Evolutionary conservation across 108 stramenopile species (phyloP), one percentile per base, ranked within the genome.

Genomic region (Cylindrotheca fusiformis): DNA sequence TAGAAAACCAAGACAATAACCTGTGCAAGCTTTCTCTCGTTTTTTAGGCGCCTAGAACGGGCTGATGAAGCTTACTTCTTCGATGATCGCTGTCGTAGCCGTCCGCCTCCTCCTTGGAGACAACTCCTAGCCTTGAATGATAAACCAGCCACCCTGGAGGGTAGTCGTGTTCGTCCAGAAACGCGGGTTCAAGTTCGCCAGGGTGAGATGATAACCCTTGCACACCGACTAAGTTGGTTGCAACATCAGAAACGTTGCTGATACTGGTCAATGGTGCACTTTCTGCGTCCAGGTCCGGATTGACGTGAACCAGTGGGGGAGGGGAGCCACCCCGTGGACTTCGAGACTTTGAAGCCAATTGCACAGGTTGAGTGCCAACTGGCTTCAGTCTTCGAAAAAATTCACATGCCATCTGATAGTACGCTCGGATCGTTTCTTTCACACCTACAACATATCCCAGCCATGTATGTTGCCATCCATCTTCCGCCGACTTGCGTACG

Each of bases 61-160:
- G n/a, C n/a, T n/a, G n/a, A n/a, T n/a, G n/a, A n/a, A n/a, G n/a
- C n/a, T n/a, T n/a, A n/a, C n/a, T n/a, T n/a, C n/a, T n/a, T n/a
- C n/a, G n/a, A n/a, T n/a, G n/a, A n/a, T 55, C n/a, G 5, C 57
- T 52, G 19, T 76, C 63, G 50, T 72, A 70, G 29, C 56, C 29
- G 18, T 81, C 75, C 21, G 80, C 80, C 20, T 75, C 75, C 18
- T 53, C 62, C 26, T 76, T 73, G 6, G 69, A 32, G 1, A 76
- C 68, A n/a, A 87, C 78, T 12, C 90, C 85, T 41, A 87, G 57
- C 29, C 52, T 50, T 5, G 86, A 70, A 80, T 87, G 79, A 56
- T 82, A 85, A 12, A 89, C 77, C 20, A 89, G 58, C 87, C 87
- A 89, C 12, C 84, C 82, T 26, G 69, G 51, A 22, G 87, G 87